Evolutionary conservation across 768 basidiomycete species (phyloP).

Genomic region (Russula vinacea): DNA sequence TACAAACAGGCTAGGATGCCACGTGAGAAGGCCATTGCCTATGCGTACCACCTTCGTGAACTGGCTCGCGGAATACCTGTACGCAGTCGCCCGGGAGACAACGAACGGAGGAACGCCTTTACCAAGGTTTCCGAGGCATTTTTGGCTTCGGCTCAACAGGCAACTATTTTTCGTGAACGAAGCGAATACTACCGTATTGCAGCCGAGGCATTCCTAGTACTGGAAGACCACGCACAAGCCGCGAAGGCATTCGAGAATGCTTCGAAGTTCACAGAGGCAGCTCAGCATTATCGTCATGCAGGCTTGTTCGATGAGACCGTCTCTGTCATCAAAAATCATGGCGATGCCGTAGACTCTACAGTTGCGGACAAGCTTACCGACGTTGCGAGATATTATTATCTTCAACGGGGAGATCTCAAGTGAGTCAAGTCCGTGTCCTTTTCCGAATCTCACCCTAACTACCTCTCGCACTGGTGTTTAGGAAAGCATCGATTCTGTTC

Average conservation of each 20-base stretch:
- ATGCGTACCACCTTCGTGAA: conserved; percentile 55
- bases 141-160: conserved; percentile 39
- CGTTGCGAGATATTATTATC: conserved; percentile 47
- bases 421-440: conserved; percentile 31
- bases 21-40: conserved; percentile 46
- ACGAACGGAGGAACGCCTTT: conserved; percentile 39
- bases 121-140: conserved; percentile 51
- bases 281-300: conserved; percentile 45
- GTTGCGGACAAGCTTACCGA: conserved; percentile 40
- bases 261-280: conserved; percentile 43
- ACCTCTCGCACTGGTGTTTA: conserved; percentile 31
- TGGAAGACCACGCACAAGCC: conserved; percentile 41
- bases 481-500: conserved; percentile 51
- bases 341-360: conserved; percentile 35
- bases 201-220: conserved; percentile 47
- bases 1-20: conserved; percentile 47
- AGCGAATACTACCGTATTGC: conserved; percentile 43
- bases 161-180: conserved; percentile 31
- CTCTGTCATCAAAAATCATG: conserved; percentile 40
- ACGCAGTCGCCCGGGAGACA: conserved; percentile 17
- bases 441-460: background rate
- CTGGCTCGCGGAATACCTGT: conserved; percentile 42
- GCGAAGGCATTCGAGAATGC: conserved; percentile 44
- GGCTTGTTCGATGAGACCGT: conserved; percentile 52
- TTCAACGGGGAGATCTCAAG: conserved; percentile 40